A percentile compares a stretch with the other conserved stretches of the same genome.
Evolutionary conservation across 306 rosid genomes (phyloP).

Genomic region (Luffa aegyptiaca): DNA sequence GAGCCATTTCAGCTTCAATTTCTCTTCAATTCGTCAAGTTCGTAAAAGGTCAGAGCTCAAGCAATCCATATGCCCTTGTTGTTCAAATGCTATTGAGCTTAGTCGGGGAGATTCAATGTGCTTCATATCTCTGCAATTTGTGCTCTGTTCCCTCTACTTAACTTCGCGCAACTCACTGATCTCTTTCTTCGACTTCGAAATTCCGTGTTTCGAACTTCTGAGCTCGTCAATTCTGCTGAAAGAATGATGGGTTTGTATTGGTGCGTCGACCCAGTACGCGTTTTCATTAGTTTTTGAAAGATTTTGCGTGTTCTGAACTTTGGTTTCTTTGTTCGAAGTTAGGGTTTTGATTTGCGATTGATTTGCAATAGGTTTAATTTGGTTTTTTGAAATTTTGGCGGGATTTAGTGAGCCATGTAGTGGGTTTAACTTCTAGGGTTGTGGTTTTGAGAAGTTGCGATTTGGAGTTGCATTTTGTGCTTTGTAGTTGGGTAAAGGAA

Average conservation of each 20-base stretch:
- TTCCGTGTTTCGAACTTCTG: conserved; percentile 31
- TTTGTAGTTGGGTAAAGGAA: conserved; percentile 31
- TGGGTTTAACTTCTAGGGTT: conserved; percentile 84
- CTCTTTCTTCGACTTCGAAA: conserved; percentile 41
- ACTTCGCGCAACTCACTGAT: conserved; percentile 45
- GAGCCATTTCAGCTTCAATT: conserved; percentile 51
- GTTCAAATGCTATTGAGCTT: conserved; percentile 6
- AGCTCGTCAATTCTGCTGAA: conserved; percentile 36
- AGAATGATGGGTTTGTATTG: conserved; percentile 35
- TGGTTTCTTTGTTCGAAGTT: conserved; percentile 33
- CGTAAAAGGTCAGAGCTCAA: conserved; percentile 48
- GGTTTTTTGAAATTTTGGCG: conserved; percentile 21
- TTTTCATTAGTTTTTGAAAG: conserved; percentile 21
- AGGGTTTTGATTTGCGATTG: conserved; percentile 46
- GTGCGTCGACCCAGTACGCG: conserved; percentile 38
- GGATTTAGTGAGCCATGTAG: conserved; percentile 26
- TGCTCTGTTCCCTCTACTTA: conserved; percentile 21
- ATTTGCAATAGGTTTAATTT: conserved; percentile 28
- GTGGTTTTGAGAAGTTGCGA: conserved; percentile 45
- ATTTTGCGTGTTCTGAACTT: conserved; percentile 20
- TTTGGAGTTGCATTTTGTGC: conserved; percentile 54
- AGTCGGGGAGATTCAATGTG: conserved; percentile 39
- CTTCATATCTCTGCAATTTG: conserved; percentile 18
- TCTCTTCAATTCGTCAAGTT: conserved; percentile 49
- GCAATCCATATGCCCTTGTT: conserved; percentile 20